These are phyloP conservation scores for Gossypium raimondii DNA, from an alignment of 345 rosid species.

Conservation along the genomic window DNA sequence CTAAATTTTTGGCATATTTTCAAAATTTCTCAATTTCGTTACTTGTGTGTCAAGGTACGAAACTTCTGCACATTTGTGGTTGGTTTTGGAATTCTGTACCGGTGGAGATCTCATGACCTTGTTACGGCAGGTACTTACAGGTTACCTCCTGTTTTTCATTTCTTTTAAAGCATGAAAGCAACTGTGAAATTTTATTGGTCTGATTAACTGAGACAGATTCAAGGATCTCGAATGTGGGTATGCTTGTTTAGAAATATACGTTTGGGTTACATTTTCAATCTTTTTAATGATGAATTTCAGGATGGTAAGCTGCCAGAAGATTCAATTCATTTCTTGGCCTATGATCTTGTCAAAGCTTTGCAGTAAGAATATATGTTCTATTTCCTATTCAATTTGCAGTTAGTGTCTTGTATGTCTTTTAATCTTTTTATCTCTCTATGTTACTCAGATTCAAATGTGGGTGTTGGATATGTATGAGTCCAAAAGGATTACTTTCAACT, in stretches of 20 bases:
- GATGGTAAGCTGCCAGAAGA: constrained; percentile 89
- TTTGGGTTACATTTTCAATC: constrained; percentile 13
- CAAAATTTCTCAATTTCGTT: not conserved
- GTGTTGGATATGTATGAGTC: not conserved
- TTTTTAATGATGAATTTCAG: constrained; percentile 39
- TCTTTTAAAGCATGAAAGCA: constrained; percentile 6
- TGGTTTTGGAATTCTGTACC: constrained; percentile 93
- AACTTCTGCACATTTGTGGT: constrained; percentile 96
- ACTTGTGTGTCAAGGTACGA: constrained; percentile 55
- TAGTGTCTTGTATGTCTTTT: constrained; percentile 3
- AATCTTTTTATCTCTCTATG: not conserved
- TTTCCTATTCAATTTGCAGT: not conserved
- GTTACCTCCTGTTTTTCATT: not conserved
- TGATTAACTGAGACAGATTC: not conserved
- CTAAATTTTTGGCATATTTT: not conserved
- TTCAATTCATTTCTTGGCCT: constrained; percentile 73
- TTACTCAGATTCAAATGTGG: not conserved
- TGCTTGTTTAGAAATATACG: not conserved
- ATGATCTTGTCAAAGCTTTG: constrained; percentile 73
- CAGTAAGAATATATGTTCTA: constrained; percentile 49
- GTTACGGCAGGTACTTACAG: constrained; percentile 64
- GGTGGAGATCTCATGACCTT: constrained; percentile 91
- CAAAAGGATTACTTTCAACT: not conserved
- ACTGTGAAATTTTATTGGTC: not conserved
- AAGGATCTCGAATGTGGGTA: not conserved